Conservation (phyloP, 768 basidiomycete genomes). For the Stropharia rugosoannulata region DNA sequence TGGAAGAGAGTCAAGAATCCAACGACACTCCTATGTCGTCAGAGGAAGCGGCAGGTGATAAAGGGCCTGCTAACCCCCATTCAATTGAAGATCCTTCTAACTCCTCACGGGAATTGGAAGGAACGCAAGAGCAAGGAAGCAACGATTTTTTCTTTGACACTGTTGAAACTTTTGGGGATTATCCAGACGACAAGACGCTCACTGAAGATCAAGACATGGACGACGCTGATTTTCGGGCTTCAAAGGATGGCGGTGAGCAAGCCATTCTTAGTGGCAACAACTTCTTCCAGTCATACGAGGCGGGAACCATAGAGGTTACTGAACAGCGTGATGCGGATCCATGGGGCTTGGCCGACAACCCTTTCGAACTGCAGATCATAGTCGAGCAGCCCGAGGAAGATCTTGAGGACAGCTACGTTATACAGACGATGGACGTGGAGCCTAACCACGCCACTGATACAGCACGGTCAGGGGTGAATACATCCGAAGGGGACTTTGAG, state of each 20-base stretch:
- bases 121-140: not conserved
- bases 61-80: not conserved
- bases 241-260: too few relatives aligned
- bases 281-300: too few relatives aligned
- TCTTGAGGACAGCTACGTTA: not conserved
- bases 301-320: not conserved
- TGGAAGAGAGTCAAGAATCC: not conserved
- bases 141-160: not conserved
- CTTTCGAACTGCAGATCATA: not conserved
- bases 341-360: not conserved
- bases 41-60: not conserved
- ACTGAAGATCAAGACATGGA: not conserved
- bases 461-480: too few relatives aligned
- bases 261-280: too few relatives aligned
- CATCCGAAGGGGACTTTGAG: not conserved
- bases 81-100: not conserved
- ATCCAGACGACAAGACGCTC: not conserved
- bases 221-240: not conserved
- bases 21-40: not conserved
- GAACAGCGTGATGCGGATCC: not conserved
- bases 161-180: not conserved
- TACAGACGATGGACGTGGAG: too few relatives aligned
- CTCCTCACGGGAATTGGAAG: not conserved
- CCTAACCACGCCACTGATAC: too few relatives aligned
- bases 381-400: not conserved